Percentiles rank a stretch among this genome's conserved stretches.
phyloP scores from a whole-genome alignment of 768 basidiomycete species.

The Amanita jacksonii region DNA sequence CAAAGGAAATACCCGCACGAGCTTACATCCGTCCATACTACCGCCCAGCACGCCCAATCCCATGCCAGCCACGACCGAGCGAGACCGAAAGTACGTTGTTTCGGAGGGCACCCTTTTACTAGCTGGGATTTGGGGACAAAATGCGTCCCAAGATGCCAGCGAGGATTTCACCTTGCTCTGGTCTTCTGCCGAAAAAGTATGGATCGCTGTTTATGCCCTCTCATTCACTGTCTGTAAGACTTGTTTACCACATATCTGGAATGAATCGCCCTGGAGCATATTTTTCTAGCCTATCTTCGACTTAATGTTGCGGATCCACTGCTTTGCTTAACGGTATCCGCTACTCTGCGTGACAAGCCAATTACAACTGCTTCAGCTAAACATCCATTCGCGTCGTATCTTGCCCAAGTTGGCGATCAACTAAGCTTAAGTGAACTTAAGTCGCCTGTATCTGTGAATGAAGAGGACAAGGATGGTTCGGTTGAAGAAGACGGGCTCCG shows the following conservation, averaged over 20 bases:
- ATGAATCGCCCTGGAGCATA: conserved; percentile 8
- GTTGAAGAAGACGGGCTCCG: conserved; percentile 29
- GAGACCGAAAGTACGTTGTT: conserved; percentile 68
- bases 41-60: conserved; percentile 84
- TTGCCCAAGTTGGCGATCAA: conserved; percentile 28
- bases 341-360: conserved; percentile 81
- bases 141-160: conserved; percentile 28
- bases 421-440: conserved; percentile 23
- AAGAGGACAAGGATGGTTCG: conserved; percentile 17
- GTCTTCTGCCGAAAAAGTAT: conserved; percentile 47
- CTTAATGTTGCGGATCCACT: conserved; percentile 65
- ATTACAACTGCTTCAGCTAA: conserved; percentile 33
- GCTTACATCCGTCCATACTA: conserved; percentile 52
- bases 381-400: conserved; percentile 33
- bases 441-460: conserved; percentile 24
- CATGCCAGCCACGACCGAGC: conserved; percentile 60
- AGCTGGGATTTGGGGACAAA: conserved; percentile 70
- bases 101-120: conserved; percentile 70
- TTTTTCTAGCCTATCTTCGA: conserved; percentile 55
- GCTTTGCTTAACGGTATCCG: conserved; percentile 74
- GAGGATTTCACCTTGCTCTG: conserved; percentile 62
- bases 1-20: conserved; percentile 26
- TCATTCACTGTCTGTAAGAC: conserved; percentile 71
- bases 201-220: conserved; percentile 77
- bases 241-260: background rate